A percentile compares a stretch with the other conserved stretches of the same genome.
These are phyloP conservation scores for Carex cristatella DNA, from an alignment of 176 grass and related monocot species.

Conservation along the genomic window DNA sequence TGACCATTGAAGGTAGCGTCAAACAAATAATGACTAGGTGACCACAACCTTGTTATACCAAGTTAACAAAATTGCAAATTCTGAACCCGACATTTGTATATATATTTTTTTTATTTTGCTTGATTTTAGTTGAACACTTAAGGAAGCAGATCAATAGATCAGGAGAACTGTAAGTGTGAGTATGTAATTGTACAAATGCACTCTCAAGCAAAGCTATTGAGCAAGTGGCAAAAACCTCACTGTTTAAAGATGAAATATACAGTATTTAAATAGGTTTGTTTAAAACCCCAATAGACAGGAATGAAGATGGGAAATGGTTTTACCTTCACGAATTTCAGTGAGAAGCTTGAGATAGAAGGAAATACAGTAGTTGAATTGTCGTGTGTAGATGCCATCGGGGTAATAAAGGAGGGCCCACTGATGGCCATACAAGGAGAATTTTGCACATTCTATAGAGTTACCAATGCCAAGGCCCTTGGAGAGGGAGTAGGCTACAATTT, in stretches of 20 bases:
- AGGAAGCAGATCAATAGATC: background rate
- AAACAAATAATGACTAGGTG: background rate
- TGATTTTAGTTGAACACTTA: background rate
- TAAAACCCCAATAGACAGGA: background rate
- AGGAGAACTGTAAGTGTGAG: background rate
- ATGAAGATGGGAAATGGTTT: background rate
- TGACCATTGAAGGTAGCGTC: background rate
- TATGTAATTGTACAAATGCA: background rate
- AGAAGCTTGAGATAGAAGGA: conserved; percentile 14
- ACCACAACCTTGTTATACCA: background rate
- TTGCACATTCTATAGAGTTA: conserved; percentile 8
- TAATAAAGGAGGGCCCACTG: conserved; percentile 15
- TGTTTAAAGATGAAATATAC: background rate
- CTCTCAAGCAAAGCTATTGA: background rate
- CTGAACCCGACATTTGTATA: too few species aligned
- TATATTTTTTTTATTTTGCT: background rate
- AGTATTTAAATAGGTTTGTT: background rate
- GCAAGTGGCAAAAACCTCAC: background rate
- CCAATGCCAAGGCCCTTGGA: conserved; percentile 14
- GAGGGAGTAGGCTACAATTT: conserved; percentile 1
- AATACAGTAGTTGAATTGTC: conserved; percentile 15
- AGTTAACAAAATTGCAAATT: background rate
- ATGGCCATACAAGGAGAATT: conserved; percentile 16
- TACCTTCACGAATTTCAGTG: conserved; percentile 12
- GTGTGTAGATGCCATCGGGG: conserved; percentile 2